Evolutionary conservation across 1,284 basidiomycete species (phyloP).

Genomic region (Xerocomus minutiporus): DNA sequence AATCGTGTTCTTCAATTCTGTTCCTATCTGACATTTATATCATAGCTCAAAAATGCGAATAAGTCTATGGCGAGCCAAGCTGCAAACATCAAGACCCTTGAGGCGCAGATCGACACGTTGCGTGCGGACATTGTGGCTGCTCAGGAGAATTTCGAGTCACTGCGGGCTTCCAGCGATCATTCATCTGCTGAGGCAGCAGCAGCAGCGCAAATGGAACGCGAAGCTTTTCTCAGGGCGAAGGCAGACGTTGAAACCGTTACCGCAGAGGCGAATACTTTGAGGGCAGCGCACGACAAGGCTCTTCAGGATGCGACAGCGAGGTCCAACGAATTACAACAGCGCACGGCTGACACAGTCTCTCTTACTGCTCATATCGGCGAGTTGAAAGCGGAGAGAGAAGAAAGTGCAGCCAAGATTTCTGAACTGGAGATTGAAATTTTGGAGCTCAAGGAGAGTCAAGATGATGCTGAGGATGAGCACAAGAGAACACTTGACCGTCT

Average conservation of each 20-base stretch:
- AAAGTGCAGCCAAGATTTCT: constrained; percentile 68
- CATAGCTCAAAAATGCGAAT: constrained; percentile 52
- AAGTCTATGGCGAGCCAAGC: constrained; percentile 38
- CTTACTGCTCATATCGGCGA: constrained; percentile 51
- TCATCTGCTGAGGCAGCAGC: constrained; percentile 41
- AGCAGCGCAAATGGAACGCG: constrained; percentile 56
- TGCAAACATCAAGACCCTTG: constrained; percentile 45
- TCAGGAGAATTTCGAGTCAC: constrained; percentile 48
- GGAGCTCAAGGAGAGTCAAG: constrained; percentile 69
- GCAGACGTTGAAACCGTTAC: constrained; percentile 55
- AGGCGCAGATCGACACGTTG: constrained; percentile 47
- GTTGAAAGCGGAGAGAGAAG: constrained; percentile 67
- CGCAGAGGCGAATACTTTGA: constrained; percentile 50
- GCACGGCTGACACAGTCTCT: constrained; percentile 41
- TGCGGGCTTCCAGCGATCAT: constrained; percentile 45
- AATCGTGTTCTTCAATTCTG: neutral
- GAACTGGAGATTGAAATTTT: constrained; percentile 77
- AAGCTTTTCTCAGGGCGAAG: constrained; percentile 60
- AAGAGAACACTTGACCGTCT: constrained; percentile 45
- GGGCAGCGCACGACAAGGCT: constrained; percentile 46
- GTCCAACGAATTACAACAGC: constrained; percentile 42
- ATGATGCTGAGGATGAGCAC: constrained; percentile 58
- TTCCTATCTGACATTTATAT: constrained; percentile 11
- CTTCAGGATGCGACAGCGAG: constrained; percentile 45
- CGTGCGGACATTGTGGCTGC: constrained; percentile 49